phyloP scores from a whole-genome alignment of 2,329 filamentous ascomycete genomes.

The Sporothrix inflata region DNA sequence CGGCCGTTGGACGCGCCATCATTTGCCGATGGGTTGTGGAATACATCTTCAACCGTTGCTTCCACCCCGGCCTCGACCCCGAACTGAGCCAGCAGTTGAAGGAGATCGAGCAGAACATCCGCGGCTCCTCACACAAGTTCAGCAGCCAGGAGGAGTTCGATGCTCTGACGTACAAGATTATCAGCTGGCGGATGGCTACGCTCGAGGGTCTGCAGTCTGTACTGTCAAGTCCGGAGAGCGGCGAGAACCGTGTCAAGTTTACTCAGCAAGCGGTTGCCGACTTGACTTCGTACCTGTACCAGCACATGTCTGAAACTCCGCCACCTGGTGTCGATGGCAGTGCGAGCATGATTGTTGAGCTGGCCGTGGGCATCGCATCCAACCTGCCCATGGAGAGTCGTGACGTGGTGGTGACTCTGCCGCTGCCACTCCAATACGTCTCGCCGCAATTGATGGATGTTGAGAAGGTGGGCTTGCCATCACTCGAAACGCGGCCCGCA shows the following conservation, averaged over 20 bases:
- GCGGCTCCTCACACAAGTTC: constrained; percentile 72
- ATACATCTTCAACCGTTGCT: constrained; percentile 87
- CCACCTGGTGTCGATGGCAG: constrained; percentile 84
- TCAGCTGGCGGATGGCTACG: constrained; percentile 91
- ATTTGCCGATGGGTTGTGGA: constrained; percentile 90
- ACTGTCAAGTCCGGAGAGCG: constrained; percentile 67
- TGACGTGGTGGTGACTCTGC: constrained; percentile 86
- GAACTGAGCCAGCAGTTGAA: constrained; percentile 79
- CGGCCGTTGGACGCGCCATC: constrained; percentile 84
- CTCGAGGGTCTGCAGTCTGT: constrained; percentile 82
- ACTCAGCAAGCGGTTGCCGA: constrained; percentile 70
- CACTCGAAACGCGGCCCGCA: constrained; percentile 52
- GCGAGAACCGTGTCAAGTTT: constrained; percentile 68
- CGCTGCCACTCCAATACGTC: constrained; percentile 73
- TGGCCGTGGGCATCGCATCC: constrained; percentile 81
- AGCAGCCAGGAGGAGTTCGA: constrained; percentile 86
- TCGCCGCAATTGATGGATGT: constrained; percentile 80
- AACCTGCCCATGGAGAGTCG: constrained; percentile 90
- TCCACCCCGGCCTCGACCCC: constrained; percentile 84
- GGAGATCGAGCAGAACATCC: constrained; percentile 83
- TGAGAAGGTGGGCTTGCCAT: constrained; percentile 71
- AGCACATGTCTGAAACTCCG: constrained; percentile 75
- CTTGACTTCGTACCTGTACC: constrained; percentile 70
- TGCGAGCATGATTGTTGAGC: constrained; percentile 88
- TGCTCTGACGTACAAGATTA: constrained; percentile 81